phyloP scores from a whole-genome alignment of 2,329 filamentous ascomycete genomes.

The Ascosphaera pollenicola region DNA sequence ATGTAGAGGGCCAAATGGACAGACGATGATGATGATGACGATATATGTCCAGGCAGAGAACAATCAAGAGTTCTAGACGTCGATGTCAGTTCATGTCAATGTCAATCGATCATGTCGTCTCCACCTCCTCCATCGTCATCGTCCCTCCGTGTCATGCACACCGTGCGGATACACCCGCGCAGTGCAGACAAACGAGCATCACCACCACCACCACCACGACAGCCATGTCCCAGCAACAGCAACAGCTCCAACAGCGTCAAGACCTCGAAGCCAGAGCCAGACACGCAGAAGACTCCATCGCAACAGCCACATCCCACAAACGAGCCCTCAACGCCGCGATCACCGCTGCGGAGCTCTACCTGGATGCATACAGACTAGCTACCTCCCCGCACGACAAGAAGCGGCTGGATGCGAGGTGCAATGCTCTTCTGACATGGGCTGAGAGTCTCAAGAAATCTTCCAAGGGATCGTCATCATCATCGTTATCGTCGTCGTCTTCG shows the following conservation, averaged over 20 bases:
- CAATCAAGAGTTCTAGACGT: too few relatives aligned
- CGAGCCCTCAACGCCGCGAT: conserved; percentile 58
- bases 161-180: conserved; percentile 8
- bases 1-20: too few relatives aligned
- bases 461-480: conserved; percentile 1
- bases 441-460: conserved; percentile 45
- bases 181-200: conserved; percentile 1
- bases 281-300: conserved; percentile 32
- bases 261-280: conserved; percentile 12
- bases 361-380: conserved; percentile 47
- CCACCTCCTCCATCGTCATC: too few relatives aligned
- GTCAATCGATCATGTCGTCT: too few relatives aligned
- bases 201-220: too few relatives aligned
- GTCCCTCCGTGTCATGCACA: conserved; percentile 11
- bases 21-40: too few relatives aligned
- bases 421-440: conserved; percentile 45
- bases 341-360: conserved; percentile 55
- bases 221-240: not conserved
- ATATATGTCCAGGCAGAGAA: too few relatives aligned
- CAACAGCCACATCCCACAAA: conserved; percentile 28
- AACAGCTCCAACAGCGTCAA: conserved; percentile 1
- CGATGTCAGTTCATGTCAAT: too few relatives aligned
- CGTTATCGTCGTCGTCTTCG: too few relatives aligned
- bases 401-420: conserved; percentile 45
- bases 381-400: conserved; percentile 38